phyloP scores from a whole-genome alignment of 1,284 basidiomycete species.

The Pseudozyma hubeiensis region DNA sequence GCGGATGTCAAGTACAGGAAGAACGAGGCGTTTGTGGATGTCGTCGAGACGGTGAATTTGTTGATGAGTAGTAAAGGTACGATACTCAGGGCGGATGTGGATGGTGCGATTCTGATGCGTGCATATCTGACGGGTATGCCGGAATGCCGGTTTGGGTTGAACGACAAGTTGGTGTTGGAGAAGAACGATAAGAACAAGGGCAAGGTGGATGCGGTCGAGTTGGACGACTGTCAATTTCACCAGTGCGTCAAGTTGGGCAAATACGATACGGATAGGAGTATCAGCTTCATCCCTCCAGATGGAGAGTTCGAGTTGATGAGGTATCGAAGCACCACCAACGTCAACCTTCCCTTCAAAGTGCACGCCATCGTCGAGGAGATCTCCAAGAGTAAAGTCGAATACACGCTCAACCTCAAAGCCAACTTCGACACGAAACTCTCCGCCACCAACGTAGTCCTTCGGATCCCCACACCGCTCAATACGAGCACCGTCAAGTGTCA shows the following conservation, averaged over 20 bases:
- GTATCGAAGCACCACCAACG: constrained; percentile 93
- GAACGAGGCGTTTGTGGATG: constrained; percentile 98
- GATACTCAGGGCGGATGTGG: constrained; percentile 93
- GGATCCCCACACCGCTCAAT: constrained; percentile 95
- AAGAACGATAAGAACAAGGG: constrained; percentile 72
- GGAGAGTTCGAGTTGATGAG: constrained; percentile 99
- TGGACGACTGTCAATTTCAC: constrained; percentile 98
- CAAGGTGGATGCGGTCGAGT: constrained; percentile 72
- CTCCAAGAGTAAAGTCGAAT: constrained; percentile 89
- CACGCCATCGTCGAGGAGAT: constrained; percentile 93
- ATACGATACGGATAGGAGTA: constrained; percentile 91
- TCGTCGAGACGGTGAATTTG: constrained; percentile 94
- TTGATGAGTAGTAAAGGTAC: constrained; percentile 96
- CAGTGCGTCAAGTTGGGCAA: constrained; percentile 95
- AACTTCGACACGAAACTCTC: constrained; percentile 91
- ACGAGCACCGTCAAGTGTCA: constrained; percentile 92
- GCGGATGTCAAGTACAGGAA: constrained; percentile 97
- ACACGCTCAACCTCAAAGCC: constrained; percentile 87
- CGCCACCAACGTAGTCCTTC: constrained; percentile 89
- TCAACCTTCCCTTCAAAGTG: constrained; percentile 90
- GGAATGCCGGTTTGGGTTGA: constrained; percentile 97
- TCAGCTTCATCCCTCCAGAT: constrained; percentile 97
- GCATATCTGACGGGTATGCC: constrained; percentile 95
- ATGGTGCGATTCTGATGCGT: constrained; percentile 97
- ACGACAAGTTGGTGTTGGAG: constrained; percentile 96